Conservation (phyloP, 495 filamentous ascomycete genomes). For the Neurospora africana region DNA sequence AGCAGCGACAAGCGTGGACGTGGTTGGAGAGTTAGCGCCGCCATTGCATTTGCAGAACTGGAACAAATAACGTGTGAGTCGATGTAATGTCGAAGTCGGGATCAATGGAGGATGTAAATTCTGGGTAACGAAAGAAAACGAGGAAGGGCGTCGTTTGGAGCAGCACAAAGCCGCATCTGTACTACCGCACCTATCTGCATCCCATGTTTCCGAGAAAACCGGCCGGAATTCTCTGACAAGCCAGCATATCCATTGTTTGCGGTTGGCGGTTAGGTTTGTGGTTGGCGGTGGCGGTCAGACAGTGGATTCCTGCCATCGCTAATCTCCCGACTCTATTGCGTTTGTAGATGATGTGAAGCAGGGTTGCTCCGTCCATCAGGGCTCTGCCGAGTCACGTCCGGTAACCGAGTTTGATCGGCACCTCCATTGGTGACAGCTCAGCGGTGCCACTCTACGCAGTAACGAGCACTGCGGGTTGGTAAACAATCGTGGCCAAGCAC, state of each 20-base stretch:
- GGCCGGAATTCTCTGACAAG: background rate
- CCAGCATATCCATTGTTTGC: background rate
- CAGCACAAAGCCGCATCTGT: background rate
- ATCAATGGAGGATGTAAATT: background rate
- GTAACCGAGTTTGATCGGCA: background rate
- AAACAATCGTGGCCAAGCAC: background rate
- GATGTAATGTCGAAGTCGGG: background rate
- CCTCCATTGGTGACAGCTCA: slow-evolving; percentile 2
- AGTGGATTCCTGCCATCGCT: background rate
- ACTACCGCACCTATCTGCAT: background rate
- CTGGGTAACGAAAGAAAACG: background rate
- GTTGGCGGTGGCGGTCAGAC: background rate
- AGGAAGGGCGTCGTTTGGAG: background rate
- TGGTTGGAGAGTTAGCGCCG: background rate
- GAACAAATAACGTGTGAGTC: no score
- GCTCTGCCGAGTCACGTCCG: background rate
- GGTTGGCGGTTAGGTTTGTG: background rate
- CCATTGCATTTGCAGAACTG: background rate
- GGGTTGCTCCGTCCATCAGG: background rate
- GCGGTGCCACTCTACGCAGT: background rate
- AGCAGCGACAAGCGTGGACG: background rate
- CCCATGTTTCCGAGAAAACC: background rate
- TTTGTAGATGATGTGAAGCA: slow-evolving; percentile 1
- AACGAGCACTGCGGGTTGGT: background rate
- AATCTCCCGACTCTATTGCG: background rate